Evolutionary conservation across 139 green algal species (phyloP), one percentile per base, ranked within the genome.

Genomic region (Auxenochlorella pyrenoidosa): DNA sequence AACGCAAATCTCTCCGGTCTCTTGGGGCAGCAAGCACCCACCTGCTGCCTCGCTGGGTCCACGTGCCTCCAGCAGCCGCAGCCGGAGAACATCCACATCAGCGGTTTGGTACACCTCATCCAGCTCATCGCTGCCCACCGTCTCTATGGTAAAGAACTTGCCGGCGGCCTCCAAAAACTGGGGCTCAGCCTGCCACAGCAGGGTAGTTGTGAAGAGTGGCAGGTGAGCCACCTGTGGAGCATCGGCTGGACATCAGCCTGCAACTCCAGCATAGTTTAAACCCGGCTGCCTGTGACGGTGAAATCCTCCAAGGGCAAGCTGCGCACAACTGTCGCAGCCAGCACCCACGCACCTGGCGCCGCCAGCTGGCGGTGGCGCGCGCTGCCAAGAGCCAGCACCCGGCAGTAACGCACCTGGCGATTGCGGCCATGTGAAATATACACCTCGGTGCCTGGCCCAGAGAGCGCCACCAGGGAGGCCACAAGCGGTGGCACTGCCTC

Each of bases 21-120:
- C n/a, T n/a, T n/a, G n/a, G n/a, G n/a, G n/a, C 54, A 63, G 54
- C 54, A 63, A 2, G 10, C 15, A 63, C 54, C 54, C 54, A 63
- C 54, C 54, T 26, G 54, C 54, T 2, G 54, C 54, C 54, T 63
- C 54, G 54, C 54, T 63, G 13, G 54, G 2, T 63, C 15, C 15
- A 8, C 2, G 15, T 24, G 15, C 3, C 13, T 8, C 5, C 24
- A 34, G 41, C 73, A 10, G 73, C 38, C 73, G 41, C 79, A 95
- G 36, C 59, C 59, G 26, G 43, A 91, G 82, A 76, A 96, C 90
- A 24, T 88, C 75, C 47, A 96, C 93, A 59, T 96, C 93, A 6
- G 60, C 89, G 58, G 87, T 93, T 38, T 91, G 89, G 43, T 93
- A 96, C 28, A 90, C 81, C 0, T 89, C 82, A 77, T 95, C 75